A percentile compares a stretch with the other conserved stretches of the same genome.
Conservation (phyloP, 768 basidiomycete genomes). For the Russula sp. region DNA sequence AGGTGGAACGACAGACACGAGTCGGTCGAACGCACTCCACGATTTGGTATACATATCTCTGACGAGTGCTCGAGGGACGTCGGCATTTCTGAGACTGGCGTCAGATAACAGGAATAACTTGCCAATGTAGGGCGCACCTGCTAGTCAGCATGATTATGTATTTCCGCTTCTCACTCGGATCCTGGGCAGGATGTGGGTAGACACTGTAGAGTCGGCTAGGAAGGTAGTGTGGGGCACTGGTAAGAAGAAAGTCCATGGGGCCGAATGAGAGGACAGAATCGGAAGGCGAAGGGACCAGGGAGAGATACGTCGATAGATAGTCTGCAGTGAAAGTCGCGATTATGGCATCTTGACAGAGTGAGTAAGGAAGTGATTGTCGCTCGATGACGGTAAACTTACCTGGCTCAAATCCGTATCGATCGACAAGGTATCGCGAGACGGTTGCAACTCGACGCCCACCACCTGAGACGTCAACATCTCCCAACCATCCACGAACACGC, state of each 20-base stretch:
- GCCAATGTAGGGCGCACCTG: slow-evolving; percentile 40
- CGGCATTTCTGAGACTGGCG: slow-evolving; percentile 57
- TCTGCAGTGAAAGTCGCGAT: slow-evolving; percentile 75
- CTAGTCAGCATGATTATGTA: slow-evolving; percentile 69
- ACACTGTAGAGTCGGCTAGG: slow-evolving; percentile 71
- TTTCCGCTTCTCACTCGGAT: slow-evolving; percentile 61
- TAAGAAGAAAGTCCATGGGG: slow-evolving; percentile 71
- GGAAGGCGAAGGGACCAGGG: slow-evolving; percentile 60
- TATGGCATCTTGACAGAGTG: slow-evolving; percentile 48
- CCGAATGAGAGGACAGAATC: slow-evolving; percentile 79
- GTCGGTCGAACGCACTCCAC: slow-evolving; percentile 86
- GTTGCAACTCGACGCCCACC: slow-evolving; percentile 59
- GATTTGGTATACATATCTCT: slow-evolving; percentile 91
- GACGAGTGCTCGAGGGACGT: slow-evolving; percentile 77
- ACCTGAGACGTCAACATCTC: slow-evolving; percentile 69
- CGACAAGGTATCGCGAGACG: slow-evolving; percentile 68
- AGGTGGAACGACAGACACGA: slow-evolving; percentile 85
- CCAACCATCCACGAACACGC: slow-evolving; percentile 70
- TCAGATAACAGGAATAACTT: background rate
- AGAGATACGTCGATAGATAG: slow-evolving; percentile 70
- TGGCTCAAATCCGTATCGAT: slow-evolving; percentile 75
- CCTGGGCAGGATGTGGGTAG: slow-evolving; percentile 79
- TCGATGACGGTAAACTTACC: slow-evolving; percentile 36
- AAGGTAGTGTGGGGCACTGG: slow-evolving; percentile 67
- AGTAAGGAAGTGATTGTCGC: background rate